Evolutionary conservation across 345 rosid species (phyloP).

Genomic region (Citrus sp.): DNA sequence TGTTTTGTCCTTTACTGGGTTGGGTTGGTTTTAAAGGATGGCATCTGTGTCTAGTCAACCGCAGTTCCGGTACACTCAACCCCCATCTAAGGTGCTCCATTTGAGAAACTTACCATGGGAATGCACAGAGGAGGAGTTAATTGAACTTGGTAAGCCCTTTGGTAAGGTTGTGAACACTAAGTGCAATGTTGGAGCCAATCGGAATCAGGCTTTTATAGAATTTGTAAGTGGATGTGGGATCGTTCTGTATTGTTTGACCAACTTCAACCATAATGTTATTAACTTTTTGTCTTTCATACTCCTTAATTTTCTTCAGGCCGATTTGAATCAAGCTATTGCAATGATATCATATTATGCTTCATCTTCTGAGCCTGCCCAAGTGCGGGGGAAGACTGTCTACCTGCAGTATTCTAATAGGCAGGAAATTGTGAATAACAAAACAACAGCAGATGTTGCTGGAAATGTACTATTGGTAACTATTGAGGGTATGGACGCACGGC

Average conservation of each 20-base stretch:
- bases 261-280: not conserved
- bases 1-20: not conserved
- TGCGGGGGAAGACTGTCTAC: constrained; percentile 98
- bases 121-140: constrained; percentile 89
- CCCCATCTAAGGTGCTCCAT: constrained; percentile 98
- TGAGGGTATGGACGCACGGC: constrained; percentile 94
- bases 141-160: constrained; percentile 97
- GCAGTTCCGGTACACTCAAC: constrained; percentile 97
- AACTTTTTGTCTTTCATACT: not conserved
- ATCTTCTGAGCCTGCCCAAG: constrained; percentile 98
- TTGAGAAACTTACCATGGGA: constrained; percentile 99
- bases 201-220: constrained; percentile 97
- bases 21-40: constrained; percentile 43
- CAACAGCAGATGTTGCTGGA: constrained; percentile 96
- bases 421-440: constrained; percentile 96
- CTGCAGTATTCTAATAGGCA: constrained; percentile 97
- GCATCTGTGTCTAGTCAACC: constrained; percentile 96
- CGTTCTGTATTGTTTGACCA: not conserved
- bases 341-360: constrained; percentile 98
- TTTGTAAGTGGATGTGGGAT: constrained; percentile 54
- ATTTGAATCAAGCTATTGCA: constrained; percentile 94
- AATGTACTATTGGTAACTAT: constrained; percentile 90
- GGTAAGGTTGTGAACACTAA: constrained; percentile 94
- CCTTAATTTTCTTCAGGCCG: constrained; percentile 47
- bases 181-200: constrained; percentile 98